A percentile compares a stretch with the other conserved stretches of the same genome.
Conservation (phyloP, 257 asterid species). For the Plantago ovata region DNA sequence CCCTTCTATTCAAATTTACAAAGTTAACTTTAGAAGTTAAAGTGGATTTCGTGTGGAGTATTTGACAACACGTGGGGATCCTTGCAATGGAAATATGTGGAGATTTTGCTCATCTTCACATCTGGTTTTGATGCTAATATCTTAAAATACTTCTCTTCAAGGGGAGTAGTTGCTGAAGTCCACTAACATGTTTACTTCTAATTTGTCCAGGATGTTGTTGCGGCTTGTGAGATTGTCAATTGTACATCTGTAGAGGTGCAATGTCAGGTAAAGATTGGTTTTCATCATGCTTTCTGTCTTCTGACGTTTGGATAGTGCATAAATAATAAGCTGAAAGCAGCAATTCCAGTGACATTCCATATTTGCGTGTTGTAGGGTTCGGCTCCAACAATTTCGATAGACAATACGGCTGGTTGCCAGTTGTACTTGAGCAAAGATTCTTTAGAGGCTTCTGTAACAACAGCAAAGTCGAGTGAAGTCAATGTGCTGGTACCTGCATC, state of each 20-base stretch:
- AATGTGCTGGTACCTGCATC: conserved; percentile 87
- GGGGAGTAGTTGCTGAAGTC: conserved; percentile 3
- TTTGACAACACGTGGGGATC: no score
- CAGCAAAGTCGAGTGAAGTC: conserved; percentile 94
- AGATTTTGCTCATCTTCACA: no score
- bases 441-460: conserved; percentile 73
- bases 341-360: not conserved
- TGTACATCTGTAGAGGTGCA: conserved; percentile 85
- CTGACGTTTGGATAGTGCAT: not conserved
- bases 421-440: conserved; percentile 85
- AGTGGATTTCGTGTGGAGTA: no score
- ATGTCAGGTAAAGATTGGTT: conserved; percentile 70
- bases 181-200: conserved; percentile 23
- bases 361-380: conserved; percentile 49
- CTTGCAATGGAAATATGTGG: no score
- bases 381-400: conserved; percentile 91
- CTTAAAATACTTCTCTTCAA: not conserved
- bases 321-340: conserved; percentile 12
- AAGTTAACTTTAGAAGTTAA: no score
- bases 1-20: no score
- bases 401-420: conserved; percentile 94
- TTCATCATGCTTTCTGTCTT: not conserved
- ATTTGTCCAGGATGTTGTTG: conserved; percentile 82
- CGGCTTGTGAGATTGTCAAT: conserved; percentile 97
- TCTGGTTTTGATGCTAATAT: no score